phyloP scores from a whole-genome alignment of 2,329 filamentous ascomycete genomes.

The Cladophialophora immunda region DNA sequence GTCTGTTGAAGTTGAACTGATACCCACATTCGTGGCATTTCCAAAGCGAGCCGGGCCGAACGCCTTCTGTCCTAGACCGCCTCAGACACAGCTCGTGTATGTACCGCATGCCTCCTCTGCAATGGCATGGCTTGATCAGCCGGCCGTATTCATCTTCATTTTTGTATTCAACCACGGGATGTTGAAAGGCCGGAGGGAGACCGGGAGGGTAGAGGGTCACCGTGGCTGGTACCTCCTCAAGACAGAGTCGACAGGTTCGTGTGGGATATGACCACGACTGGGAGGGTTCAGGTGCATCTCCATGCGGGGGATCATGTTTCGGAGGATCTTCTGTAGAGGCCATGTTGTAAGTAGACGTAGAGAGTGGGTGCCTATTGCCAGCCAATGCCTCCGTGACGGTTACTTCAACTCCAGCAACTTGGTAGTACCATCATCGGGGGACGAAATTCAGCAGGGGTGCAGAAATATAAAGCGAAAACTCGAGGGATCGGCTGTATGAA shows the following conservation, averaged over 20 bases:
- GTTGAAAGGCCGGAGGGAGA: conserved; percentile 65
- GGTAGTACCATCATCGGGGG: not conserved
- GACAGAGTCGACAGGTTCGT: conserved; percentile 86
- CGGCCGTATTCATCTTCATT: conserved; percentile 77
- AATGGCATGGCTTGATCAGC: conserved; percentile 88
- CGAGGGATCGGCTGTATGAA: not conserved
- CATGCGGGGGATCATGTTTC: not conserved
- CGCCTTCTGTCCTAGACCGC: conserved; percentile 80
- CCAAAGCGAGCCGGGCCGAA: conserved; percentile 47
- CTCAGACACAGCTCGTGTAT: conserved; percentile 92
- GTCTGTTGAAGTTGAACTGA: conserved; percentile 40
- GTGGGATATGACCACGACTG: conserved; percentile 64
- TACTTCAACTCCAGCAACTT: not conserved
- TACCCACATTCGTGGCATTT: conserved; percentile 41
- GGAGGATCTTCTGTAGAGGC: conserved; percentile 18
- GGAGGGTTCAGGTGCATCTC: conserved; percentile 12
- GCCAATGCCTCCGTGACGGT: not conserved
- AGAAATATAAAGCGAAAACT: not conserved
- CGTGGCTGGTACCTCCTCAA: conserved; percentile 75
- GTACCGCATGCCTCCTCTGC: conserved; percentile 91
- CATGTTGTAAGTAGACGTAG: conserved; percentile 15
- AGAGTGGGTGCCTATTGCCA: not conserved
- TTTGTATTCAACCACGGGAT: conserved; percentile 71
- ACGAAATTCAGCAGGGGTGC: not conserved
- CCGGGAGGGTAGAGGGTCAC: conserved; percentile 63